Conservation (phyloP, 805 yeast species). For the Monosporozyma yasuniensis region DNA sequence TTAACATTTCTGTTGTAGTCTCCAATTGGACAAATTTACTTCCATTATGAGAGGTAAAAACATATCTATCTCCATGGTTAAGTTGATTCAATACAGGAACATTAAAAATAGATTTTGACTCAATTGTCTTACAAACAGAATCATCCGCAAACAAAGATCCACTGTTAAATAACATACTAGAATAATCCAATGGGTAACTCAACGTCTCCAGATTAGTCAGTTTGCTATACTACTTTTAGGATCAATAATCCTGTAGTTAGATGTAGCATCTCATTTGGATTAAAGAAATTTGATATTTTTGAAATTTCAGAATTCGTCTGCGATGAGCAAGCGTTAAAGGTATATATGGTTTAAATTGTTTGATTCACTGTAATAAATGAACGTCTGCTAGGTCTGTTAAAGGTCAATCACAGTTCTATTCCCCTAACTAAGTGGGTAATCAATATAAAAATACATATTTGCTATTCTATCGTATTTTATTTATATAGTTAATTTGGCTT, state of each 20-base stretch:
- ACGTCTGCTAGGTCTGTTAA: too few species aligned
- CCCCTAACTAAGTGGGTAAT: neutral
- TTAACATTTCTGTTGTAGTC: neutral
- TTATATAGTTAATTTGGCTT: neutral
- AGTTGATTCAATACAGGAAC: slow-evolving; percentile 6
- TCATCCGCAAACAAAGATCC: neutral
- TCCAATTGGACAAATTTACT: slow-evolving; percentile 10
- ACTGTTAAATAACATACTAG: neutral
- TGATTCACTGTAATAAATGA: neutral
- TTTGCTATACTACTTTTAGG: too few species aligned
- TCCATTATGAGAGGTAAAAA: slow-evolving; percentile 13
- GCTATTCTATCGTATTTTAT: neutral
- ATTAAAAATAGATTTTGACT: slow-evolving; percentile 2
- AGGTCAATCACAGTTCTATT: neutral
- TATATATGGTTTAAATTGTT: neutral
- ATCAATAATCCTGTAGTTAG: neutral
- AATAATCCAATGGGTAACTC: neutral
- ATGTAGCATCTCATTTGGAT: neutral
- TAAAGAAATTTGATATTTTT: neutral
- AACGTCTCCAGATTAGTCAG: neutral
- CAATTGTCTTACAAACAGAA: neutral
- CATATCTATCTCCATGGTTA: slow-evolving; percentile 7
- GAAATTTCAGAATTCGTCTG: neutral
- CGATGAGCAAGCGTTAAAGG: neutral
- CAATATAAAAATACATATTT: too few species aligned